Evolutionary conservation across 2,329 filamentous ascomycete genomes (phyloP), one percentile per base, ranked within the genome.

Genomic region (Pseudonectria buxi): DNA sequence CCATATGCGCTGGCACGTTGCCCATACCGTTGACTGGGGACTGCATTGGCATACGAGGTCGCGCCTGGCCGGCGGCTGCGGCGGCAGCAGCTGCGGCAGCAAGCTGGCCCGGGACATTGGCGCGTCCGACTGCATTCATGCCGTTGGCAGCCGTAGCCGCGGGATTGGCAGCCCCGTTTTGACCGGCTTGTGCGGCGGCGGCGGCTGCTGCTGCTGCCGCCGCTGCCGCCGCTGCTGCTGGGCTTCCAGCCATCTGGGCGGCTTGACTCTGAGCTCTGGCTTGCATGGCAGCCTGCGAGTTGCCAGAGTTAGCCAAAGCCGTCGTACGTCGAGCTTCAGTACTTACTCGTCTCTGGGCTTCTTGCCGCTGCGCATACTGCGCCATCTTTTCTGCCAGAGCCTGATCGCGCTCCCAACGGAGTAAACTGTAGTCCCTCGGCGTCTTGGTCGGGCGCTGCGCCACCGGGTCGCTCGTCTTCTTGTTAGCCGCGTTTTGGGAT

Each of bases 361-460:
- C 71, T 56, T 84, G 79, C 38, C 82, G 75, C 46, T 71, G 68
- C 34, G 68, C 64, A 45, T 67, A 68, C 43, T 71, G 65, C 33
- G 68, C 65, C 65, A 81, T 69, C 52, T 74, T 72, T 55, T 81
- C 76, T 14, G 71, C 71, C 37, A 81, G 53, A 44, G 72, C 71
- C 54, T 89, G 72, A 50, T 96, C 90, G 29, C 86, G 78, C 55
- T 96, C 90, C 64, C 83, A 82, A 49, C 92, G 88, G 55, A 95
- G 72, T 34, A 86, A 74, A 55, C 89, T 95, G 57, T 95, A 95
- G 47, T 96, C 87, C 50, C 86, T 77, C 1, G 92, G 92, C 0
- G 89, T 94, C 54, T 88, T 86, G 54, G 59, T 75, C 54, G 58
- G 74, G 49, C 63, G 61, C 33, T 64, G 68, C 31, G 70, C 65